These are phyloP conservation scores for Albophoma yamanashiensis DNA, from an alignment of 2,329 filamentous ascomycete genomes.

Conservation along the genomic window DNA sequence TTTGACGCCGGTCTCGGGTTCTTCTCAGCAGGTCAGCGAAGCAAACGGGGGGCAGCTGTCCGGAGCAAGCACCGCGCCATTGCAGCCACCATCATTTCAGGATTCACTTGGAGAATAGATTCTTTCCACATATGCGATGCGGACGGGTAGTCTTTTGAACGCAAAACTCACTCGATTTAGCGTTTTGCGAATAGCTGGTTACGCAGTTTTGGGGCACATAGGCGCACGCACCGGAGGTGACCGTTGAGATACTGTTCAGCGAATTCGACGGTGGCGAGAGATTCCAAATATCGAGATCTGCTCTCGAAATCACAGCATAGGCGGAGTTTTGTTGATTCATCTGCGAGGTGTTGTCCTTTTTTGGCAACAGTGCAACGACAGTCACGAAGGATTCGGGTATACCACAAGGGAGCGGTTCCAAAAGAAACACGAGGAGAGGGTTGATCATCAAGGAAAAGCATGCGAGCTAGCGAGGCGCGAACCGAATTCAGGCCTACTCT, in stretches of 20 bases:
- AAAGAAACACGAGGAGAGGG: background rate
- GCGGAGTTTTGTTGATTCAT: conserved; percentile 5
- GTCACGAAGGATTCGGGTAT: conserved; percentile 3
- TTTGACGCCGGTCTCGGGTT: conserved; percentile 10
- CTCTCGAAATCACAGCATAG: background rate
- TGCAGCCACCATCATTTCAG: conserved; percentile 17
- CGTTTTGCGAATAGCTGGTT: background rate
- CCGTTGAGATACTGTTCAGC: background rate
- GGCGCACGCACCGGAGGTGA: background rate
- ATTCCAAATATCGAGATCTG: background rate
- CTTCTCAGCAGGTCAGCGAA: conserved; percentile 10
- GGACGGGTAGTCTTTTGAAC: background rate
- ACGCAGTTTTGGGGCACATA: background rate
- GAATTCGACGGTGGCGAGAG: background rate
- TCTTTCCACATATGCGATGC: background rate
- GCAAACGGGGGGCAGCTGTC: conserved; percentile 13
- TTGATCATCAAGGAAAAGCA: background rate
- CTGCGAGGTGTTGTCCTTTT: background rate
- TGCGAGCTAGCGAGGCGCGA: background rate
- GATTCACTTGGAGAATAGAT: conserved; percentile 1
- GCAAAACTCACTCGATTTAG: background rate
- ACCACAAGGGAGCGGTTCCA: conserved; percentile 1
- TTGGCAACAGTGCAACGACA: background rate
- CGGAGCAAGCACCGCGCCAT: conserved; percentile 25
- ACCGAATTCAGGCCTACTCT: background rate